These are phyloP conservation scores for Aphanoascus verrucosus DNA, from an alignment of 2,329 filamentous ascomycete genomes.

Conservation along the genomic window DNA sequence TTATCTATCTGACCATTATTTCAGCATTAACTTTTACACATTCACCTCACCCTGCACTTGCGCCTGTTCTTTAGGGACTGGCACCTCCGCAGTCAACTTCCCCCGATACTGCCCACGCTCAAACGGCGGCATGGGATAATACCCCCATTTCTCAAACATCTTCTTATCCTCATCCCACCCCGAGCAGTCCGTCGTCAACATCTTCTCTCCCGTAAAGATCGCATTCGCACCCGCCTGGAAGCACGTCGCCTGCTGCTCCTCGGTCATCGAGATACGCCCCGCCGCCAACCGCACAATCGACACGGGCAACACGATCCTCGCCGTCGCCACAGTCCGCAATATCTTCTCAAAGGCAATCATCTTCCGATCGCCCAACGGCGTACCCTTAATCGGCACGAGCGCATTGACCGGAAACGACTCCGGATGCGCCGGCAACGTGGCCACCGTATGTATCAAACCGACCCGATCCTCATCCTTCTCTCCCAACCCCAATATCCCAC, in stretches of 20 bases:
- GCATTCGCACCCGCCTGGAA: constrained; percentile 88
- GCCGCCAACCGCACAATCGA: constrained; percentile 83
- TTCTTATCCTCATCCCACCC: constrained; percentile 79
- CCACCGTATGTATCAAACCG: constrained; percentile 70
- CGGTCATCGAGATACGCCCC: constrained; percentile 69
- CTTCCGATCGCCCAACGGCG: constrained; percentile 64
- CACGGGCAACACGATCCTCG: constrained; percentile 67
- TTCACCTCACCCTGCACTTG: not conserved
- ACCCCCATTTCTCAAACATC: constrained; percentile 75
- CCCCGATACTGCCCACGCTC: constrained; percentile 27
- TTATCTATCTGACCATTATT: not conserved
- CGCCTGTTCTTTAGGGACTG: not conserved
- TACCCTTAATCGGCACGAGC: constrained; percentile 81
- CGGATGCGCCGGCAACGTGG: constrained; percentile 69
- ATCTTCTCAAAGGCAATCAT: constrained; percentile 67
- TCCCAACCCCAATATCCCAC: constrained; percentile 76
- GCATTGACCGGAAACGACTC: constrained; percentile 90
- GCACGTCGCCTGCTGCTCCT: constrained; percentile 80
- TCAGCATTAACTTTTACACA: not conserved
- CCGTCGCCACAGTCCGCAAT: constrained; percentile 72
- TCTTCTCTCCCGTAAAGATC: constrained; percentile 92
- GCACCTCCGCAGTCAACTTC: not conserved
- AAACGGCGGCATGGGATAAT: constrained; percentile 61
- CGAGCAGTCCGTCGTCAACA: constrained; percentile 85
- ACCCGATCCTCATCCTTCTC: constrained; percentile 70